phyloP scores from a whole-genome alignment of 768 basidiomycete species.

The Suillus plorans region DNA sequence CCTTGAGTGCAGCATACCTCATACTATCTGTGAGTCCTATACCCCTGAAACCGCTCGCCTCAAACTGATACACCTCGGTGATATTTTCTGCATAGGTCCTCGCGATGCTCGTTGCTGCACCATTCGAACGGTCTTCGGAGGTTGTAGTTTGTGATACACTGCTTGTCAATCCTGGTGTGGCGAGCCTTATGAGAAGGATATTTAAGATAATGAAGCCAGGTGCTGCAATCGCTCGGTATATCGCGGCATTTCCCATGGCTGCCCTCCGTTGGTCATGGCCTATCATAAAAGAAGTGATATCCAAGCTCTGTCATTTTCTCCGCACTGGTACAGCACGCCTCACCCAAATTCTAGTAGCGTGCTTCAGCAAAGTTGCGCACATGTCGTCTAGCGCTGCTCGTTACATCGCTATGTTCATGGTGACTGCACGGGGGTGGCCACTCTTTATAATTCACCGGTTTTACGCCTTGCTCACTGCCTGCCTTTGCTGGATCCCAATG shows the following conservation, averaged over 20 bases:
- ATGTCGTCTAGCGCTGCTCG: background rate
- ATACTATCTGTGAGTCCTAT: background rate
- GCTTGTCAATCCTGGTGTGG: background rate
- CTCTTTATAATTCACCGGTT: background rate
- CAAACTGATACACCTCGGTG: background rate
- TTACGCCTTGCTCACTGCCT: background rate
- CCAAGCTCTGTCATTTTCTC: background rate
- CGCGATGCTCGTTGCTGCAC: background rate
- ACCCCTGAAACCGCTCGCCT: background rate
- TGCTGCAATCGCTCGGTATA: background rate
- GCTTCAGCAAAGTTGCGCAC: background rate
- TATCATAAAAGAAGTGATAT: background rate
- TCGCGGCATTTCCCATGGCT: background rate
- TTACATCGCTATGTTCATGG: background rate
- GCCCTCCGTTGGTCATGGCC: background rate
- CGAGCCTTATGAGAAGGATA: background rate
- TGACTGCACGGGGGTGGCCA: background rate
- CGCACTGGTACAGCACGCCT: background rate
- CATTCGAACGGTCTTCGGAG: background rate
- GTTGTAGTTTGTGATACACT: background rate
- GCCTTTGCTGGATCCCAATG: background rate
- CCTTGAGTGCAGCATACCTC: constrained; percentile 2
- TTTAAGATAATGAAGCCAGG: background rate
- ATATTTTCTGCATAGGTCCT: background rate
- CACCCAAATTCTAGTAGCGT: background rate